Evolutionary conservation across 345 rosid species (phyloP), one percentile per base, ranked within the genome.

Genomic region (Toxicodendron radicans): DNA sequence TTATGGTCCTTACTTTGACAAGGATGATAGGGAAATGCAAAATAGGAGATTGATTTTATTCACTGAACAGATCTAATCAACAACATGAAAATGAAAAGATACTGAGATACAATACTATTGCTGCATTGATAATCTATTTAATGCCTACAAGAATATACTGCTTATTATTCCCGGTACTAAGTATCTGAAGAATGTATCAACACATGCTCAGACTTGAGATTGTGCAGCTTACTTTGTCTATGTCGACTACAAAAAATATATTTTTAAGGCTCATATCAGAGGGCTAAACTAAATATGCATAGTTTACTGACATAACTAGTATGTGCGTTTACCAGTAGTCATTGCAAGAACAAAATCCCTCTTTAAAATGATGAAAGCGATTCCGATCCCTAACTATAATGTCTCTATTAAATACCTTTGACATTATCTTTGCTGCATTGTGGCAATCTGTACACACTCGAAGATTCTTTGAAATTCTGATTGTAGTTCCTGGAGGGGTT

Each of bases 401-500:
- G 69, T 84, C 83, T 75, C 83, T 76, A 43, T 75, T 43, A 45
- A 74, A 81, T 48, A 81, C 81, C 71, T 68, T 68, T 0, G 78
- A 79, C 30, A 81, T 72, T 30, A 81, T 74, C 68, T 81, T 79
- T 59, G 78, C 48, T 59, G 87, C 87, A 63, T 81, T 81, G 45
- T 84, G 85, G 74, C 87, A 81, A 52, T 84, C 87, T 17, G 79
- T 58, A 66, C 83, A 81, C 35, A 79, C 81, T 64, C 85, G 76
- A 9, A 76, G 83, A 66, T 81, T 81, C 68, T 84, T 84, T 1
- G 81, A 62, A 43, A 84, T 69, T 77, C 87, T 79, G 60, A 81
- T 84, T 7, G 85, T 76, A 51, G 85, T 76, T 60, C 85, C 80
- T 2, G 85, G 83, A 64, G 70, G 67, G 18, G 83, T 75, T 73